Base-by-base conservation (phyloP, 306 rosid species). In the Ormosia emarginata region DNA sequence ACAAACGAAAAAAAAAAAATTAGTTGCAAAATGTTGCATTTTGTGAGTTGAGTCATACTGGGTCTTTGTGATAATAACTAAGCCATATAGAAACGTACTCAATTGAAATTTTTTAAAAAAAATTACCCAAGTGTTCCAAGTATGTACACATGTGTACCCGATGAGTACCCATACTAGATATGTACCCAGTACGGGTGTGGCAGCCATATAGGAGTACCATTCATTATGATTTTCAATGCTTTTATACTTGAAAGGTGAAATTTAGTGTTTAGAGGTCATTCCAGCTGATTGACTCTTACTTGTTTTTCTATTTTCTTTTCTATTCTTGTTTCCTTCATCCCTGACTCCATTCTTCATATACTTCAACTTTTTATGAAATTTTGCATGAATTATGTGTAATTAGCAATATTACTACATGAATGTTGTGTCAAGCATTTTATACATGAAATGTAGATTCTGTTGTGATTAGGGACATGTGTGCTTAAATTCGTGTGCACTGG, bases 351-450 rank as follows among this genome's bases (percentile, higher is more conserved):
- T 40, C 41, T 71, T 68, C 43, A 76, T 29, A 37, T 63, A 61
- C 50, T 30, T 46, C 12, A 24, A 0, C 9, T n/a, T 52, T 15
- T 33, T n/a, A 18, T 32, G 30, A 43, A 58, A 34, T 46, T 52
- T 53, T 15, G 12, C 18, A 4, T 46, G 66, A 67, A 15, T 12
- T 62, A 49, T 44, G 66, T 44, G 13, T 56, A 77, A 77, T 56
- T 72, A 4, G 47, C 17, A 18, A 37, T 24, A 10, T 67, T 55
- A 44, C 18, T 80, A 33, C 18, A 77, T 65, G 32, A 11, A 39
- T 78, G 82, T 33, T 61, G 36, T 70, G 63, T 53, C 43, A 66
- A 61, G 9, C 47, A 77, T 64, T 71, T 46, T 70, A 73, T 47
- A 46, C 44, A 24, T 24, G 29, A 52, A 67, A 29, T 66, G 34